These are phyloP conservation scores for Sphagnum fallax DNA, from an alignment of 228 moss, liverwort and hornwort genomes.

Conservation along the genomic window DNA sequence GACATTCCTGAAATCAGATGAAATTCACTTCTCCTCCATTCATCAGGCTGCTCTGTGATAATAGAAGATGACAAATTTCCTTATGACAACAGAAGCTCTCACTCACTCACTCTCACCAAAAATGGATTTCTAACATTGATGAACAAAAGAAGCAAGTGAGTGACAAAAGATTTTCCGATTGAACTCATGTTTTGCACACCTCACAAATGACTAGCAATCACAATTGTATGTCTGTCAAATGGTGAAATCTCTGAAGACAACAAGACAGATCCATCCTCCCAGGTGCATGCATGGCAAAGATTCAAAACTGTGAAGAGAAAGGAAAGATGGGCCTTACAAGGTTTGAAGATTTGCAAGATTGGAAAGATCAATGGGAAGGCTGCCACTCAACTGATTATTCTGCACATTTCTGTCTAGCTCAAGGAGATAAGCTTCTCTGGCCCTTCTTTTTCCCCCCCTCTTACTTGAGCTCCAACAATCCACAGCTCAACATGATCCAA, in stretches of 20 bases:
- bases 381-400: slow-evolving; percentile 39
- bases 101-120: background rate
- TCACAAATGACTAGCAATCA: no score
- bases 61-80: background rate
- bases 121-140: background rate
- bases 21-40: background rate
- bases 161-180: no score
- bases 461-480: no score
- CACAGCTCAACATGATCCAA: no score
- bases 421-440: background rate
- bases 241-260: background rate
- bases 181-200: no score
- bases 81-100: background rate
- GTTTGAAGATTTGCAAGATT: slow-evolving; percentile 33
- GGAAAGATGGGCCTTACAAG: slow-evolving; percentile 22
- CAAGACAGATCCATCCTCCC: no score
- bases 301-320: no score
- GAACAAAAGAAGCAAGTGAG: background rate
- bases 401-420: slow-evolving; percentile 25
- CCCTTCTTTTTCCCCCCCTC: no score
- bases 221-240: no score
- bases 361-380: slow-evolving; percentile 38
- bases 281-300: no score
- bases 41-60: background rate
- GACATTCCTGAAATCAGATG: slow-evolving; percentile 27